phyloP scores from a whole-genome alignment of 768 basidiomycete species.

The Tricholoma flavovirens region DNA sequence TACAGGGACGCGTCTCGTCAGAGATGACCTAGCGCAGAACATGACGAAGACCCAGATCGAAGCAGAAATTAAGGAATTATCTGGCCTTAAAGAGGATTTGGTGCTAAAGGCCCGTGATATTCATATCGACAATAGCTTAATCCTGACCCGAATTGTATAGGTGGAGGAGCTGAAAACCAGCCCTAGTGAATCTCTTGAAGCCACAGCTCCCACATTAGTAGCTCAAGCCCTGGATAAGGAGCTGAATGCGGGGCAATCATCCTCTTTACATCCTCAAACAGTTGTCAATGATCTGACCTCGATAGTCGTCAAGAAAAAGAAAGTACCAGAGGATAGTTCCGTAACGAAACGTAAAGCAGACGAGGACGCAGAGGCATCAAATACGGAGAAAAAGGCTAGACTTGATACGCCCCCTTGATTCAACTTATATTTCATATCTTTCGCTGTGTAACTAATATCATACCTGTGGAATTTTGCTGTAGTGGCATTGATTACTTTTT shows the following conservation, averaged over 20 bases:
- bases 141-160: slow-evolving; percentile 31
- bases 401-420: slow-evolving; percentile 35
- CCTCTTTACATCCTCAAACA: slow-evolving; percentile 29
- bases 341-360: slow-evolving; percentile 68
- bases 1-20: slow-evolving; percentile 34
- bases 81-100: slow-evolving; percentile 72
- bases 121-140: not conserved
- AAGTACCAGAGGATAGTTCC: slow-evolving; percentile 34
- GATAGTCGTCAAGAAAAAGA: slow-evolving; percentile 88
- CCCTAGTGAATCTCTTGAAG: slow-evolving; percentile 51
- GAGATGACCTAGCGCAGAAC: slow-evolving; percentile 52
- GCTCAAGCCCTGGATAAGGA: slow-evolving; percentile 70
- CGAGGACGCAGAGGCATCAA: slow-evolving; percentile 40
- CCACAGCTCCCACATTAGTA: slow-evolving; percentile 64
- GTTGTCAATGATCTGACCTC: slow-evolving; percentile 78
- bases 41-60: slow-evolving; percentile 74
- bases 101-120: slow-evolving; percentile 61
- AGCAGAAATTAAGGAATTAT: slow-evolving; percentile 73
- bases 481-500: not conserved
- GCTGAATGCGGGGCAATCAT: slow-evolving; percentile 39
- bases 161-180: slow-evolving; percentile 87
- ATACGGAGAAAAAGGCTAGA: slow-evolving; percentile 60
- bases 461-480: not conserved
- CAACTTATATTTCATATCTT: slow-evolving; percentile 2
- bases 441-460: not conserved